These are phyloP conservation scores for Neurospora tetrasperma DNA, from an alignment of 495 filamentous ascomycete genomes.

Conservation along the genomic window DNA sequence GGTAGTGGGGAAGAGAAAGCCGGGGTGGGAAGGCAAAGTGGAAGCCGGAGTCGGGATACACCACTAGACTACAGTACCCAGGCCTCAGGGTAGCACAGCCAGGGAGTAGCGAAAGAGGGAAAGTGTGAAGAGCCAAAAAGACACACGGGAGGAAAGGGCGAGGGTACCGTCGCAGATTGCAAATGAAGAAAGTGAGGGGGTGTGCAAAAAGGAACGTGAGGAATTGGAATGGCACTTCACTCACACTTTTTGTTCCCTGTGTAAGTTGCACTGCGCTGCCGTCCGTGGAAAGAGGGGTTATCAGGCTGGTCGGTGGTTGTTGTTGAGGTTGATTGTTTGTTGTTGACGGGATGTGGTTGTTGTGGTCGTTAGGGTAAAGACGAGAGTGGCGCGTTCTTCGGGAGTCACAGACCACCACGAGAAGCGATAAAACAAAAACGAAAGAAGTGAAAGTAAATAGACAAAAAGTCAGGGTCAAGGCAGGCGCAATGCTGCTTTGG, in stretches of 20 bases:
- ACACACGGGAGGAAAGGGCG: not conserved
- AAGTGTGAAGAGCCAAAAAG: not conserved
- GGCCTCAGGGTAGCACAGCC: not conserved
- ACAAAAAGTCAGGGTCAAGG: conserved; percentile 4
- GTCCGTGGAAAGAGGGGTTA: conserved; percentile 24
- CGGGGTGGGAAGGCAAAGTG: not conserved
- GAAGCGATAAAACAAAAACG: not conserved
- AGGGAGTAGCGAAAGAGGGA: not conserved
- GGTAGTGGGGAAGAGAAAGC: not conserved
- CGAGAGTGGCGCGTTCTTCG: conserved; percentile 6
- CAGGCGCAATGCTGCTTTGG: conserved; percentile 22
- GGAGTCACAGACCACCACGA: conserved; percentile 4
- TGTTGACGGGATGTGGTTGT: not conserved
- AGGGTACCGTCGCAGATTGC: not conserved
- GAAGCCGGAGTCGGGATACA: not conserved
- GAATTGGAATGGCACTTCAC: conserved; percentile 13
- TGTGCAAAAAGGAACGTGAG: conserved; percentile 8
- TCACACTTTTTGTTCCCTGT: conserved; percentile 18
- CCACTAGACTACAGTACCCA: not conserved
- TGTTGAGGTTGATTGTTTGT: conserved; percentile 6
- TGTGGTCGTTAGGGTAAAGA: not conserved
- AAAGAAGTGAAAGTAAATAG: not conserved
- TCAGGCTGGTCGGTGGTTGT: conserved; percentile 9
- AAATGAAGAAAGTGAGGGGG: not conserved
- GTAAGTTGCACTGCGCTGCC: conserved; percentile 23